A percentile compares a stretch with the other conserved stretches of the same genome.
These are phyloP conservation scores for Coemansia sp. DNA, from an alignment of 192 early-diverging fungal genomes.

Conservation along the genomic window DNA sequence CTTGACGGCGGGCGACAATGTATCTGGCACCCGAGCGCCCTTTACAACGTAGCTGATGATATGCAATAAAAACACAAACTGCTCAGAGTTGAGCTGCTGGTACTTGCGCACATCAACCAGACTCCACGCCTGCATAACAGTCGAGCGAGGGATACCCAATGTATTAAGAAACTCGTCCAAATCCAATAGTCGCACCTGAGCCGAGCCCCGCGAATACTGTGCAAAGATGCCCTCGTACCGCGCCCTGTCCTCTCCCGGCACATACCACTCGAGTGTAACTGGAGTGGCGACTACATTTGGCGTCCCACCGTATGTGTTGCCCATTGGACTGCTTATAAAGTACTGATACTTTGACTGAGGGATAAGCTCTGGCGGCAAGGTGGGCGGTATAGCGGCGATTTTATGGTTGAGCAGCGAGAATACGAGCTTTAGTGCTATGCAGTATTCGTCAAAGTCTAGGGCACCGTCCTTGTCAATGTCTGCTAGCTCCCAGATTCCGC, in stretches of 20 bases:
- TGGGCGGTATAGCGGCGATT: conserved; percentile 58
- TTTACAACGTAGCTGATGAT: conserved; percentile 27
- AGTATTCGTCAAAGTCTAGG: conserved; percentile 83
- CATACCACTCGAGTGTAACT: conserved; percentile 52
- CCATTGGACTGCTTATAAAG: conserved; percentile 17
- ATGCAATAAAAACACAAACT: conserved; percentile 53
- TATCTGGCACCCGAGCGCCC: conserved; percentile 34
- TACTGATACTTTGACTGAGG: conserved; percentile 65
- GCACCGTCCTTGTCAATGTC: conserved; percentile 83
- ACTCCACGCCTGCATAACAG: conserved; percentile 44
- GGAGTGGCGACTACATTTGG: background rate
- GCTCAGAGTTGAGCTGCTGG: conserved; percentile 57
- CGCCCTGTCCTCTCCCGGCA: conserved; percentile 37
- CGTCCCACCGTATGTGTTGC: background rate
- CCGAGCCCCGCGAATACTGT: conserved; percentile 32
- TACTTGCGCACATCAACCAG: conserved; percentile 55
- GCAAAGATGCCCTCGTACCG: conserved; percentile 41
- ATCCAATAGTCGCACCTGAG: conserved; percentile 44
- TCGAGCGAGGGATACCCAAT: conserved; percentile 37
- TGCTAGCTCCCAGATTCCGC: conserved; percentile 65
- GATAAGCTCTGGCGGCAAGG: conserved; percentile 66
- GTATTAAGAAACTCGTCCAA: conserved; percentile 50
- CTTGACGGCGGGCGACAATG: conserved; percentile 46
- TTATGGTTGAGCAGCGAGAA: conserved; percentile 64
- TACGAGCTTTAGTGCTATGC: conserved; percentile 75